Evolutionary conservation across 2,329 filamentous ascomycete genomes (phyloP).

Genomic region (Erysiphe neolycopersici): DNA sequence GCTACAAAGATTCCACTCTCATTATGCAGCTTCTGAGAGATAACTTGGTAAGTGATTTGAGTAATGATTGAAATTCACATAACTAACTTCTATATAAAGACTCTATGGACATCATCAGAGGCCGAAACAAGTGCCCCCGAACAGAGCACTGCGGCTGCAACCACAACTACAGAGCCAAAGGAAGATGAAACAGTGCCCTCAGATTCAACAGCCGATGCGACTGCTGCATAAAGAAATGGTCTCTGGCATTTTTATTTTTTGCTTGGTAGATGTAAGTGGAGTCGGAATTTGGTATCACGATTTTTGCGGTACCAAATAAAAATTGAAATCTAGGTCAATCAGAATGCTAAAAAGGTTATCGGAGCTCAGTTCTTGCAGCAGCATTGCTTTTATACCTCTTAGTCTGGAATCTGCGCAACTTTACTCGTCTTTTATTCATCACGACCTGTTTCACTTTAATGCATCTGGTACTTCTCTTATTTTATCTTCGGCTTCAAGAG

Average conservation of each 20-base stretch:
- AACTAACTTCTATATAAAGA: conserved; percentile 25
- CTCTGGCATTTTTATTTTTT: conserved; percentile 13
- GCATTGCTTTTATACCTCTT: conserved; percentile 10
- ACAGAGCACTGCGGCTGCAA: conserved; percentile 17
- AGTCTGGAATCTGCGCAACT: conserved; percentile 13
- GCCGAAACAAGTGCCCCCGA: conserved; percentile 27
- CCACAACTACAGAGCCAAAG: conserved; percentile 24
- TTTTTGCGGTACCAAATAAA: conserved; percentile 8
- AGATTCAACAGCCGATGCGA: conserved; percentile 10
- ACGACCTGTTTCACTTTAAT: too few relatives aligned
- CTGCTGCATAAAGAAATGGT: conserved; percentile 11
- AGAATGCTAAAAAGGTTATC: too few relatives aligned
- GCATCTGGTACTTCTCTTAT: background rate
- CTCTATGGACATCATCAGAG: conserved; percentile 97
- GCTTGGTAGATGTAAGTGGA: conserved; percentile 10
- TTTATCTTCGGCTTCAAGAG: too few relatives aligned
- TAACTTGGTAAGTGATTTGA: conserved; percentile 33
- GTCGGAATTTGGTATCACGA: conserved; percentile 11
- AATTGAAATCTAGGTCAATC: too few relatives aligned
- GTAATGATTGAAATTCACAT: background rate
- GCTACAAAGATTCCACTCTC: conserved; percentile 93
- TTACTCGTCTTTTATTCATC: conserved; percentile 2
- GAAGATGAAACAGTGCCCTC: conserved; percentile 24
- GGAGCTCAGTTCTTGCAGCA: conserved; percentile 10
- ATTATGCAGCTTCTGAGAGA: conserved; percentile 98